Conservation (phyloP, 1,284 basidiomycete species). For the Pseudozyma flocculosa region DNA sequence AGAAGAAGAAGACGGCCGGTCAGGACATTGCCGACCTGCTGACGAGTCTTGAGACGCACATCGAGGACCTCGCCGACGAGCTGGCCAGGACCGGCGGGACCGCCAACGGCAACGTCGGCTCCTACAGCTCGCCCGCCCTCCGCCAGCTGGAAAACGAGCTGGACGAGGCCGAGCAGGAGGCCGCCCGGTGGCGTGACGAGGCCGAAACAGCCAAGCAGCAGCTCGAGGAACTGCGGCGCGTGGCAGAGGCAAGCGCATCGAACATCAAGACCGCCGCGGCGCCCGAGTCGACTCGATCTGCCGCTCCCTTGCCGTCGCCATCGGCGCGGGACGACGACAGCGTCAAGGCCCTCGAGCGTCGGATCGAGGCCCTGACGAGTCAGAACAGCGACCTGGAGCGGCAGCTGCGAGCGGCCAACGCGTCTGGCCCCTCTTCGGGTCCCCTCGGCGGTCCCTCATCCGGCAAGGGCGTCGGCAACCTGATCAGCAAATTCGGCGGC, state of each 20-base stretch:
- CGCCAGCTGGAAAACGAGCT: conserved; percentile 3
- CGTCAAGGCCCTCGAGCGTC: conserved; percentile 12
- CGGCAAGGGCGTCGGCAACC: conserved; percentile 21
- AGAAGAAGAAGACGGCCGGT: conserved; percentile 41
- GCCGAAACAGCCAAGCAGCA: conserved; percentile 1
- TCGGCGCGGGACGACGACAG: background rate
- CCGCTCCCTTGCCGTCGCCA: background rate
- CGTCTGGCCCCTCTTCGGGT: conserved; percentile 7
- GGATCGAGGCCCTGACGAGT: conserved; percentile 9
- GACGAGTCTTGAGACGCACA: conserved; percentile 44
- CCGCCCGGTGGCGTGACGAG: conserved; percentile 11
- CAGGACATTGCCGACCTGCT: conserved; percentile 46
- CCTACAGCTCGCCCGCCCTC: background rate
- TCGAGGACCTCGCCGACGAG: conserved; percentile 46
- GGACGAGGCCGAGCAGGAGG: conserved; percentile 10
- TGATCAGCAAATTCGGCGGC: conserved; percentile 30
- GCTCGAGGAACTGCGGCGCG: conserved; percentile 1
- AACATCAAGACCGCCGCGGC: background rate
- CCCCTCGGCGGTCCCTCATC: conserved; percentile 9
- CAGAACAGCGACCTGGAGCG: conserved; percentile 16
- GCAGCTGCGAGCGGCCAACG: conserved; percentile 7
- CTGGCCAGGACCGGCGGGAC: conserved; percentile 15
- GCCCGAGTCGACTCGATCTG: too few species aligned
- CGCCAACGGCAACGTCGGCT: background rate
- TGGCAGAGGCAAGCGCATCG: background rate